Evolutionary conservation across 768 basidiomycete genomes (phyloP).

Genomic region (Xerocomus potaroensis): DNA sequence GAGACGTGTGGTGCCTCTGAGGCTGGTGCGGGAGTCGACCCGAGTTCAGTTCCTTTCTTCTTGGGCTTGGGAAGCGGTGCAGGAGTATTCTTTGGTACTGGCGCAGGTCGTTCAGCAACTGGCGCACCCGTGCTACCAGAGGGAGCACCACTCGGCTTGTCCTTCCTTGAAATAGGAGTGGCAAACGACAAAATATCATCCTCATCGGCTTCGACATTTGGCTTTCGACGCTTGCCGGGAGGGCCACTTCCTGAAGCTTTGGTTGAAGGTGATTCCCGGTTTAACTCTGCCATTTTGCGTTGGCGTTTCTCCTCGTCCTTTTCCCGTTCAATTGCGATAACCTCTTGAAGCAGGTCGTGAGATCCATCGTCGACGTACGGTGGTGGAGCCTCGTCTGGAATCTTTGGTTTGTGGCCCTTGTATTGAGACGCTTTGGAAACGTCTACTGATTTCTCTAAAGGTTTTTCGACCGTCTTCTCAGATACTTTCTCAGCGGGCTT

Average conservation of each 20-base stretch:
- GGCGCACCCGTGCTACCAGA: constrained; percentile 41
- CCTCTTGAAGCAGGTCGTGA: constrained; percentile 75
- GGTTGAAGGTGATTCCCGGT: constrained; percentile 33
- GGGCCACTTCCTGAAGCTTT: constrained; percentile 37
- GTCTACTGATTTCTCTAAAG: constrained; percentile 25
- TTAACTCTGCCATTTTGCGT: constrained; percentile 39
- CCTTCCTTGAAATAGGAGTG: constrained; percentile 55
- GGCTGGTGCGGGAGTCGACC: constrained; percentile 14
- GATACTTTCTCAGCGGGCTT: constrained; percentile 32
- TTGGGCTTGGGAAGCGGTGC: constrained; percentile 35
- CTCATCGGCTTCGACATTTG: constrained; percentile 42
- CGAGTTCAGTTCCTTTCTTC: constrained; percentile 37
- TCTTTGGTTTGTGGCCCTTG: constrained; percentile 42
- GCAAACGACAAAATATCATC: constrained; percentile 61
- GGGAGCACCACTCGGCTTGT: constrained; percentile 27
- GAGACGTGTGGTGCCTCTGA: constrained; percentile 37
- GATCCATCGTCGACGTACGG: constrained; percentile 79
- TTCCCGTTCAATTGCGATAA: constrained; percentile 73
- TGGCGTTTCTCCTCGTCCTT: constrained; percentile 52
- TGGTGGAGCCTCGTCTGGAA: constrained; percentile 48
- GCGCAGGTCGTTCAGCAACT: constrained; percentile 32
- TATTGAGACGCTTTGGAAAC: constrained; percentile 36
- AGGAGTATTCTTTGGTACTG: constrained; percentile 24
- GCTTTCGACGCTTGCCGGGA: constrained; percentile 58
- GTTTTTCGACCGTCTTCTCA: constrained; percentile 26